Conservation (phyloP, 805 yeast genomes). For the Wickerhamiella nectarea region DNA sequence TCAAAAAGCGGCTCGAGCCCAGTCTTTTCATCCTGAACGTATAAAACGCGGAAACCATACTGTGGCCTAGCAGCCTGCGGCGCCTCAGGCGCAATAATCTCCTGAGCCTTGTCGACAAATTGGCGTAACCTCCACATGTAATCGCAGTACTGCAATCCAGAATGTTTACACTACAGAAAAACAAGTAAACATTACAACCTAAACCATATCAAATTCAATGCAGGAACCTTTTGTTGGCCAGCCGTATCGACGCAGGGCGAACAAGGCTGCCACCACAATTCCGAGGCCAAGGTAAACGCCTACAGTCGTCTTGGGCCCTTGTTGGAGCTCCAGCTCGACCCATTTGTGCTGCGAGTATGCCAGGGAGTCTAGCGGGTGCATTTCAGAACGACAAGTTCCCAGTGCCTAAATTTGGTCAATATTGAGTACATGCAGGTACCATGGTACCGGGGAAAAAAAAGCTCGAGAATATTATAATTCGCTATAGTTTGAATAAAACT, state of each 20-base stretch:
- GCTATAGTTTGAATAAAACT: too few species aligned
- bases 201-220: too few species aligned
- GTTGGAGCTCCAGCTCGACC: not conserved
- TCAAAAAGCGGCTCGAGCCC: constrained; percentile 76
- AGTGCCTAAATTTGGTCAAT: not conserved
- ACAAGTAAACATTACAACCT: too few species aligned
- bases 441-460: too few species aligned
- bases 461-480: too few species aligned
- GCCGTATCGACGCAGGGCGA: not conserved
- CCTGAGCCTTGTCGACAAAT: constrained; percentile 38
- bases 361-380: not conserved
- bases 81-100: constrained; percentile 23
- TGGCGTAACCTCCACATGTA: constrained; percentile 27
- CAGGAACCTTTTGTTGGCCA: too few species aligned
- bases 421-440: too few species aligned
- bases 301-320: not conserved
- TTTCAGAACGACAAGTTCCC: not conserved
- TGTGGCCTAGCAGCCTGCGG: constrained; percentile 19
- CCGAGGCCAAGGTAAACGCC: not conserved
- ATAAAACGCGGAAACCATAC: constrained; percentile 46
- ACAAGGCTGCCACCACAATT: not conserved
- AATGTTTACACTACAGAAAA: too few species aligned
- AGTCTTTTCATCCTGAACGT: constrained; percentile 33
- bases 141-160: too few species aligned
- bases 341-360: not conserved